phyloP scores from a whole-genome alignment of 2,329 filamentous ascomycete genomes.

The Cytospora mali region DNA sequence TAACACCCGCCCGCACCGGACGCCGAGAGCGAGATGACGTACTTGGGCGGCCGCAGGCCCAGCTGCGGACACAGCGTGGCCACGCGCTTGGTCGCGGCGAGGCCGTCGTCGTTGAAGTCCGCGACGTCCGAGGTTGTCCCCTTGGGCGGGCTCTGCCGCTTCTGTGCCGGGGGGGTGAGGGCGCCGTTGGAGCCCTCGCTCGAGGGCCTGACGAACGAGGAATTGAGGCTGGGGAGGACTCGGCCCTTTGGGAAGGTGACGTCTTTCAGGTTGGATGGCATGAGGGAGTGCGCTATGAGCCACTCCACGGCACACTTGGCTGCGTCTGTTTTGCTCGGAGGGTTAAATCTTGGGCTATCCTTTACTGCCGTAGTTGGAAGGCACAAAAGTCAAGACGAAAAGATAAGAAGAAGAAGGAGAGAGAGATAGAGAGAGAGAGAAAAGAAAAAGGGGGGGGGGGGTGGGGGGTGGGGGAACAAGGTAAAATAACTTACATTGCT shows the following conservation, averaged over 20 bases:
- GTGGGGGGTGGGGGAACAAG: too few relatives aligned
- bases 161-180: conserved; percentile 9
- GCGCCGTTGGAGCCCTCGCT: neutral
- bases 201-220: neutral
- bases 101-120: conserved; percentile 20
- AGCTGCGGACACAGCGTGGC: conserved; percentile 39
- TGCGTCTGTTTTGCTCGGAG: conserved; percentile 37
- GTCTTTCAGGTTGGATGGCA: conserved; percentile 33
- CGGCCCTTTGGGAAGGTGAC: conserved; percentile 28
- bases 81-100: conserved; percentile 35
- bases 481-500: conserved; percentile 41
- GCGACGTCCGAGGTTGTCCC: neutral
- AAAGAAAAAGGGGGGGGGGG: too few relatives aligned
- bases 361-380: neutral
- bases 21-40: conserved; percentile 32
- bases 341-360: too few relatives aligned
- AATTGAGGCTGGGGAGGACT: neutral
- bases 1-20: conserved; percentile 38
- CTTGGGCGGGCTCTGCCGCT: conserved; percentile 22
- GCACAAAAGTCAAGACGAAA: too few relatives aligned
- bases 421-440: too few relatives aligned
- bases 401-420: too few relatives aligned
- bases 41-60: conserved; percentile 39
- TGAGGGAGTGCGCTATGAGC: conserved; percentile 38
- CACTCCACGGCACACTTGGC: conserved; percentile 51